These are phyloP conservation scores for Yamadazyma philogaea DNA, from an alignment of 805 yeast genomes.

Conservation along the genomic window DNA sequence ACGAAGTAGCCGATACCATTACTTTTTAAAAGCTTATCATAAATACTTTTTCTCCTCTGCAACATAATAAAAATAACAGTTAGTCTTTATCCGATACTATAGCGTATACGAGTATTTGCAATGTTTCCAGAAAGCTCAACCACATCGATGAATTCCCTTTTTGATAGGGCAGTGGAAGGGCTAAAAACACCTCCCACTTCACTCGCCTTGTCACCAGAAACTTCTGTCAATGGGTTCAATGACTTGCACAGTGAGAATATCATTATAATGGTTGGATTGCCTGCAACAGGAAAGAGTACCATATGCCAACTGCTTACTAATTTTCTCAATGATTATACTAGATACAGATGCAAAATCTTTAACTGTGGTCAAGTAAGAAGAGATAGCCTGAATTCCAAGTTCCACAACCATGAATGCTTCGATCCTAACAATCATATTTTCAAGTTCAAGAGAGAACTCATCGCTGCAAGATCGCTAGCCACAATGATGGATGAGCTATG, in stretches of 20 bases:
- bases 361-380: slow-evolving; percentile 55
- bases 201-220: slow-evolving; percentile 7
- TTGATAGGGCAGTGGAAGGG: slow-evolving; percentile 3
- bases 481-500: slow-evolving; percentile 30
- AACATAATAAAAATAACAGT: not conserved
- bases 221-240: slow-evolving; percentile 1
- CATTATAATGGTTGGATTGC: slow-evolving; percentile 36
- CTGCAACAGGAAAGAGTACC: slow-evolving; percentile 43
- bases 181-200: slow-evolving; percentile 7
- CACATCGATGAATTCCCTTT: slow-evolving; percentile 7
- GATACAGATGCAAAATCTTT: slow-evolving; percentile 29
- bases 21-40: not conserved
- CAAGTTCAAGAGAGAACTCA: slow-evolving; percentile 31
- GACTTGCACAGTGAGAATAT: slow-evolving; percentile 9
- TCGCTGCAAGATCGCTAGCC: slow-evolving; percentile 33
- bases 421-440: slow-evolving; percentile 33
- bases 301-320: slow-evolving; percentile 30
- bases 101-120: not conserved
- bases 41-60: not conserved
- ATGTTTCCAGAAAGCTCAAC: slow-evolving; percentile 4
- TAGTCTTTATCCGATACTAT: not conserved
- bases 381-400: slow-evolving; percentile 19
- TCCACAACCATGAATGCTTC: slow-evolving; percentile 35
- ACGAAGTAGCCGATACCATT: slow-evolving; percentile 5
- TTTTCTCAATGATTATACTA: slow-evolving; percentile 26